Percentiles rank a stretch among this genome's conserved stretches.
These are phyloP conservation scores for Candida sp. DNA, from an alignment of 1,139 yeast genomes.

Conservation along the genomic window DNA sequence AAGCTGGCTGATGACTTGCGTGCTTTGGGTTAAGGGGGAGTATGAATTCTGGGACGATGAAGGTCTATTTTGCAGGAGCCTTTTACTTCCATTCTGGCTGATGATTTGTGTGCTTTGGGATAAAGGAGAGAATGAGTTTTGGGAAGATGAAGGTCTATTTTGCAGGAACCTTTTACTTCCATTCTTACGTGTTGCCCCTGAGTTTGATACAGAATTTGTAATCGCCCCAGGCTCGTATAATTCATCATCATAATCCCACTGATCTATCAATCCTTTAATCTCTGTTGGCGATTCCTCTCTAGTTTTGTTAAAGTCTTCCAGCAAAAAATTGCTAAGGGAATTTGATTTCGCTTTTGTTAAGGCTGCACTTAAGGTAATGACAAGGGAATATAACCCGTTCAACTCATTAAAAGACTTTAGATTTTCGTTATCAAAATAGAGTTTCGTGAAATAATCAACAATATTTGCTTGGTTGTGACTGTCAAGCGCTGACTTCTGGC, in stretches of 20 bases:
- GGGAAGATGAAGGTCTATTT: slow-evolving; percentile 12
- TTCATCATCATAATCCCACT: slow-evolving; percentile 21
- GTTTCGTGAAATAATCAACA: not conserved
- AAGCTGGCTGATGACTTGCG: not conserved
- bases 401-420: not conserved
- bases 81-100: slow-evolving; percentile 4
- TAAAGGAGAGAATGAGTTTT: not conserved
- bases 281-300: slow-evolving; percentile 13
- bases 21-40: not conserved
- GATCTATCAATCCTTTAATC: slow-evolving; percentile 19
- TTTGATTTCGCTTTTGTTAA: slow-evolving; percentile 20
- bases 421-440: not conserved
- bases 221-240: not conserved
- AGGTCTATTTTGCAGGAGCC: slow-evolving; percentile 10
- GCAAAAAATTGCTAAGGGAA: slow-evolving; percentile 8
- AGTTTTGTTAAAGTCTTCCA: slow-evolving; percentile 9
- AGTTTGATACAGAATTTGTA: not conserved
- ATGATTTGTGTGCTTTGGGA: not conserved
- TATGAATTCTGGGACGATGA: slow-evolving; percentile 1
- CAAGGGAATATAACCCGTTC: slow-evolving; percentile 2
- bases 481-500: not conserved
- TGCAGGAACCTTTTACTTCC: slow-evolving; percentile 9
- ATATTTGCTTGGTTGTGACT: not conserved
- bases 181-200: slow-evolving; percentile 6
- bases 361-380: slow-evolving; percentile 20